Evolutionary conservation across 768 basidiomycete species (phyloP), one percentile per base, ranked within the genome.

Genomic region (Fistulinella prunicolor): DNA sequence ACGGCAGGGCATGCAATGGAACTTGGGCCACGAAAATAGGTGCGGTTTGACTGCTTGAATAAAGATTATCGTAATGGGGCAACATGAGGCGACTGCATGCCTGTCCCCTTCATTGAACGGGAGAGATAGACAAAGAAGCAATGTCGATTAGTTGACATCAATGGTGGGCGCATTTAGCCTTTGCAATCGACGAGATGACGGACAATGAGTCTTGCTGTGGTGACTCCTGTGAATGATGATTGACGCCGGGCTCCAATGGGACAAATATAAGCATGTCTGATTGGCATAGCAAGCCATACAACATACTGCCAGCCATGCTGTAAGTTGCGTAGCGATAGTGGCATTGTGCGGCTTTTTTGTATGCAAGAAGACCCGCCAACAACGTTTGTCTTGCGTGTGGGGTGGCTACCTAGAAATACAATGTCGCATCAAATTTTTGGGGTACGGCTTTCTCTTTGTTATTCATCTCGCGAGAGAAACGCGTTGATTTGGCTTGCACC

Each of bases 81-180:
- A 24, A 36, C 67, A 65, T 55, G 67, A 65, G 67, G 67, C 9
- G 34, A 22, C 51, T 59, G 59, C 63, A 54, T 69, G 67, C 53
- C 30, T n/a, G n/a, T 34, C 32, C 24, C 22, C 32, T 36, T 42
- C 32, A 32, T 26, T 47, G 19, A 42, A 22, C 21, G 35, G 38
- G 46, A 51, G 35, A 41, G 29, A 37, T 29, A 17, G n/a, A 6
- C 23, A 34, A 30, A 40, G 47, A 38, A 51, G 66, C 62, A 42
- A 56, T 59, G 42, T 24, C 38, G 43, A 53, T 51, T 22, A 41
- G 23, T 51, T 56, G 51, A 46, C 44, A 53, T 52, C 50, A 57
- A 47, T 53, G 51, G 59, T 50, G 44, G 41, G 43, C 30, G 46
- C 48, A 53, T 50, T 56, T 67, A 58, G 47, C 42, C 53, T 67